Evolutionary conservation across 345 rosid species (phyloP), one percentile per base, ranked within the genome.

Genomic region (Eucalyptus coolabah): DNA sequence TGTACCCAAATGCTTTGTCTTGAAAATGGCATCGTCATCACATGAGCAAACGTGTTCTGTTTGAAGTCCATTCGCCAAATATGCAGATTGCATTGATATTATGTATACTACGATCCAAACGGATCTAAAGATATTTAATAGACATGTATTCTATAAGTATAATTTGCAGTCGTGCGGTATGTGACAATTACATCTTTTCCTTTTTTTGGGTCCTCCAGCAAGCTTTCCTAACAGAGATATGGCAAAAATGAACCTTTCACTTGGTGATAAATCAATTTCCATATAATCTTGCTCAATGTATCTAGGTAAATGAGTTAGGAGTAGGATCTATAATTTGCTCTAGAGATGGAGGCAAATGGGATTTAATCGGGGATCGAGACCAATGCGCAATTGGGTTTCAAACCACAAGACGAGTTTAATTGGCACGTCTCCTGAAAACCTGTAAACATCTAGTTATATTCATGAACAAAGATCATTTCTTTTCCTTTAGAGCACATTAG

Each of bases 31-130:
- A 28, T 60, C 4, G 15, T 60, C 3, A 28, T 12, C 8, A 9
- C 72, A 7, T 63, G 19, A 63, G 16, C 72, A 30, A 13, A 30
- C 37, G 3, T 63, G 72, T 7, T 30, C 3, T 4, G 3, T 63
- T 63, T 63, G 72, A 63, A 63, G 72, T 63, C 9, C 37, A 30
- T 30, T 63, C 0, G 19, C 37, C 18, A 30, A 63, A 63, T 63
- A 63, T 63, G 34, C 5, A 63, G 10, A 63, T 30, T 30, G n/a
- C 37, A 30, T 30, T 4, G 34, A 63, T 30, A 1, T 63, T 63
- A 30, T 30, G 7, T 63, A 63, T 30, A 16, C 0, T 30, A 30
- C 3, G 19, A 34, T 9, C 44, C 0, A 0, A 34, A 18, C 1
- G 0, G 14, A 34, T 72, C 24, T 34, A 34, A 34, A 9, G 19